Conservation (phyloP, 192 early-diverging fungal genomes). For the Piromyces sp. region DNA sequence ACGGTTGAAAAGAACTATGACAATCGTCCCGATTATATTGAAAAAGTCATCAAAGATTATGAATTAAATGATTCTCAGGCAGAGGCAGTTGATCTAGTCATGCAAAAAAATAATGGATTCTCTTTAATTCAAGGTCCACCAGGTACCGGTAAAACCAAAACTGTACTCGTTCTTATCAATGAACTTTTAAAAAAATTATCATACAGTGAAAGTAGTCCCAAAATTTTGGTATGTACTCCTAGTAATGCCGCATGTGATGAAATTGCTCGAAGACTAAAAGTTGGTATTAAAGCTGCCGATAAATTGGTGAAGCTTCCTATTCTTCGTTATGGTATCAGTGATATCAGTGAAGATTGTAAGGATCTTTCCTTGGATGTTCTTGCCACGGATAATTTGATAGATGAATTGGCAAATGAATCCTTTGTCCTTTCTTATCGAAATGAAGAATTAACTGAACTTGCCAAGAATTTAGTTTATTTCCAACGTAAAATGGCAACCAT, state of each 20-base stretch:
- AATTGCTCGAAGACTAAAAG: conserved; percentile 67
- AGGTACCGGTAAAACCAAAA: conserved; percentile 76
- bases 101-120: conserved; percentile 54
- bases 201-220: conserved; percentile 11
- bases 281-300: conserved; percentile 50
- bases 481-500: conserved; percentile 3
- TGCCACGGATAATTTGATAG: conserved; percentile 22
- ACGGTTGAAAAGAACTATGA: conserved; percentile 4
- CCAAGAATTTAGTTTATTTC: background rate
- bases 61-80: conserved; percentile 86
- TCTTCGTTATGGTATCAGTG: conserved; percentile 65
- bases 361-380: conserved; percentile 53
- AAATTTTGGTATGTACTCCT: conserved; percentile 74
- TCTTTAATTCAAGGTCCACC: conserved; percentile 68
- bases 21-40: conserved; percentile 12
- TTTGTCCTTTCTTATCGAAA: background rate
- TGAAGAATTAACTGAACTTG: background rate
- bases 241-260: conserved; percentile 93
- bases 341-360: conserved; percentile 50
- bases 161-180: conserved; percentile 68
- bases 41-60: conserved; percentile 30
- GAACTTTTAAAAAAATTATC: conserved; percentile 28
- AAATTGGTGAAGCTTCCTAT: conserved; percentile 42
- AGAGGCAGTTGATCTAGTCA: conserved; percentile 52
- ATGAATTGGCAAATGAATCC: conserved; percentile 4